Evolutionary conservation across 2,329 filamentous ascomycete species (phyloP).

Genomic region (Penicillium sp.): DNA sequence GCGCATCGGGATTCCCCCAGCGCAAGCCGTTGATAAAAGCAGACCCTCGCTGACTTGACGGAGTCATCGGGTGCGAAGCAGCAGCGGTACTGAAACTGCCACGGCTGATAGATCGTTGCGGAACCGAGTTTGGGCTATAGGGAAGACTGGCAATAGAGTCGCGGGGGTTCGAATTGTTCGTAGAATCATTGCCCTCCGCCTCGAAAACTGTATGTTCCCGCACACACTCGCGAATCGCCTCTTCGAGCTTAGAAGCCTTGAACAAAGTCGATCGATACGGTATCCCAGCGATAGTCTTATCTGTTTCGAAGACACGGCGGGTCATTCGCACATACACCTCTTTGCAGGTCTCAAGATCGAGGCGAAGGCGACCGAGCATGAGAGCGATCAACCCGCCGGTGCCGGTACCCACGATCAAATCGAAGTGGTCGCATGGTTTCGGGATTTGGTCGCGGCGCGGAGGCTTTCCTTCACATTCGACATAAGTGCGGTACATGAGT

Average conservation of each 20-base stretch:
- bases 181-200: constrained; percentile 77
- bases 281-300: constrained; percentile 96
- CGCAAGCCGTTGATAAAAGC: constrained; percentile 48
- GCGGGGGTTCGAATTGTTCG: constrained; percentile 38
- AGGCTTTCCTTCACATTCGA: constrained; percentile 86
- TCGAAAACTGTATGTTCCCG: constrained; percentile 79
- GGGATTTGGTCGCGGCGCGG: constrained; percentile 91
- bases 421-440: constrained; percentile 97
- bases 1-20: constrained; percentile 80
- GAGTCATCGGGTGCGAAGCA: constrained; percentile 59
- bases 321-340: constrained; percentile 96
- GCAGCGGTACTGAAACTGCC: constrained; percentile 83
- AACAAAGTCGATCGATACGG: constrained; percentile 93
- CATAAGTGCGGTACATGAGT: constrained; percentile 94
- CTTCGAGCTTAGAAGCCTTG: constrained; percentile 93
- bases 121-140: constrained; percentile 40
- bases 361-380: constrained; percentile 86
- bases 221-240: constrained; percentile 88
- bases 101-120: constrained; percentile 70
- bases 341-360: constrained; percentile 96
- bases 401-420: constrained; percentile 92
- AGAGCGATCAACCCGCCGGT: constrained; percentile 96
- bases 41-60: constrained; percentile 56
- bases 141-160: constrained; percentile 52
- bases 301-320: constrained; percentile 90